These are phyloP conservation scores for Acanthamoeba royreba DNA, from an alignment of 208 protist genomes.

Conservation along the genomic window DNA sequence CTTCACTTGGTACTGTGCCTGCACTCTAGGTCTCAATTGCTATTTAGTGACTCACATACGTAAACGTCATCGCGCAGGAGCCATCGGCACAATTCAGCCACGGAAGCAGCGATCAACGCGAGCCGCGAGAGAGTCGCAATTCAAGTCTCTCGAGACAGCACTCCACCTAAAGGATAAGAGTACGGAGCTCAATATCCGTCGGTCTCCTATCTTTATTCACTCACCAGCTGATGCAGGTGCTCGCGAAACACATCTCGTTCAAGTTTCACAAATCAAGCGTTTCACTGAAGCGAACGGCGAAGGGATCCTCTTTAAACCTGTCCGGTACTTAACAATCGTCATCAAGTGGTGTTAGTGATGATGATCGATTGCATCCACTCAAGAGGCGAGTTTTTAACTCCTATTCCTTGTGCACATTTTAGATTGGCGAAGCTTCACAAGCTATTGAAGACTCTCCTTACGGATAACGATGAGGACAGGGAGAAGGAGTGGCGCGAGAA, in stretches of 20 bases:
- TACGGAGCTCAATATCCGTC: background rate
- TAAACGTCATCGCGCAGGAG: background rate
- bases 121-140: background rate
- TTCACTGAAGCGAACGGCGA: background rate
- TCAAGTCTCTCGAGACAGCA: background rate
- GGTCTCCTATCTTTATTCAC: background rate
- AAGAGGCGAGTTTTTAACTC: background rate
- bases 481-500: slow-evolving; percentile 33
- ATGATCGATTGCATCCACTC: background rate
- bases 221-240: background rate
- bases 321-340: background rate
- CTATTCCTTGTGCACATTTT: background rate
- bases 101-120: background rate
- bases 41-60: background rate
- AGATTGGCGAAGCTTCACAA: slow-evolving; percentile 7
- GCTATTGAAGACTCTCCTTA: background rate
- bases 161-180: background rate
- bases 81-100: background rate
- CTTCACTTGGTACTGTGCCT: background rate
- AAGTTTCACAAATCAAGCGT: background rate
- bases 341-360: background rate
- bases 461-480: background rate
- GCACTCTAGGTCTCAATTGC: background rate
- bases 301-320: background rate
- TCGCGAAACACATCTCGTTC: background rate